Percentiles rank a stretch among this genome's conserved stretches.
Conservation (phyloP, 192 early-diverging fungal genomes). For the Coemansia brasiliensis region DNA sequence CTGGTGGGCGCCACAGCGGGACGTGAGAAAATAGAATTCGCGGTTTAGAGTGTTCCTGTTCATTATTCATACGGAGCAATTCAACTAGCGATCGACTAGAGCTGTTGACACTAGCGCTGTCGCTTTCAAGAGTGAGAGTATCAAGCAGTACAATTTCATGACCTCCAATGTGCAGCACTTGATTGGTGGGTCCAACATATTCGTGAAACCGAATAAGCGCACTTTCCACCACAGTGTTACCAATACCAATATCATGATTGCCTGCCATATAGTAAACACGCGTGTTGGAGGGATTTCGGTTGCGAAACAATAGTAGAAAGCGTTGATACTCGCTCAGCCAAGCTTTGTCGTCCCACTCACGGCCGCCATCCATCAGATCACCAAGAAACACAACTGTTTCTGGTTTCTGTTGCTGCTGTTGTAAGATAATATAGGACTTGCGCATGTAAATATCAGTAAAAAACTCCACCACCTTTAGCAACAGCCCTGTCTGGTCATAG, state of each 20-base stretch:
- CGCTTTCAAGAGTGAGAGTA: constrained; percentile 66
- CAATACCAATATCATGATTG: constrained; percentile 93
- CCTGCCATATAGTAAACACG: constrained; percentile 71
- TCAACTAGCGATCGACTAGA: constrained; percentile 17
- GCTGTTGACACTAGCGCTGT: constrained; percentile 9
- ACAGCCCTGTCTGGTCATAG: constrained; percentile 68
- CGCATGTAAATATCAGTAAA: constrained; percentile 86
- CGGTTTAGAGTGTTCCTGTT: background rate
- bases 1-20: constrained; percentile 72
- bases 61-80: constrained; percentile 14
- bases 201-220: constrained; percentile 55
- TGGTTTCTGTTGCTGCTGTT: constrained; percentile 57
- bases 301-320: constrained; percentile 58
- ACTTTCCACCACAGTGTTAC: constrained; percentile 53
- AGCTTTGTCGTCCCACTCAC: constrained; percentile 58
- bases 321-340: constrained; percentile 61
- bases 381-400: constrained; percentile 74
- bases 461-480: constrained; percentile 66
- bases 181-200: constrained; percentile 60
- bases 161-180: constrained; percentile 54
- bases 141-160: constrained; percentile 76
- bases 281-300: constrained; percentile 16
- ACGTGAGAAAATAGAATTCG: constrained; percentile 84
- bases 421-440: constrained; percentile 70
- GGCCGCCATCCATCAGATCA: constrained; percentile 82